Evolutionary conservation across 208 protist genomes (phyloP), one percentile per base, ranked within the genome.

Genomic region (Willaertia magna): DNA sequence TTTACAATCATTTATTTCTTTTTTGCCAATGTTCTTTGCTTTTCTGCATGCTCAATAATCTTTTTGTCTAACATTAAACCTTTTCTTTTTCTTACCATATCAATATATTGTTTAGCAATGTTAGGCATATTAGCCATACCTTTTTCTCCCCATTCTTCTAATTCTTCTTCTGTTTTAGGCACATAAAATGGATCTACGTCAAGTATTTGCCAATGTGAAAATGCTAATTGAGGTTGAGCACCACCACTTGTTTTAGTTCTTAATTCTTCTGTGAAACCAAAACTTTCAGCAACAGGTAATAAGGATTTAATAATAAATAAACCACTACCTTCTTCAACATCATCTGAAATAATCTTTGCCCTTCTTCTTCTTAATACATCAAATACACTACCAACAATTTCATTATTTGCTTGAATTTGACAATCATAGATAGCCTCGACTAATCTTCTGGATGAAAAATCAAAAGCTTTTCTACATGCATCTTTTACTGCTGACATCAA

Each of bases 341-440:
- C 96, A 86, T 99, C 97, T 46, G 95, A 92, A 22, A 98, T n/a
- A 52, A 87, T 47, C 30, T 96, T 93, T 4, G 93, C 90, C 59
- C 95, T 91, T 44, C 94, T 92, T n/a, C 93, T 93, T 74, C 90
- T 94, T 14, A 97, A 90, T 14, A 93, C 89, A 59, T 88, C 91
- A 89, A 96, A 97, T 34, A 96, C 94, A 55, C 91, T 94, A 9
- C 94, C 95, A 74, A 96, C 90, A 0, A 89, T 94, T 47, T 90
- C 81, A 6, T 93, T 91, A 14, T 91, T 93, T 14, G 94, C 95
- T 92, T 98, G 96, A n/a, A 99, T 93, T n/a, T 96, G 95, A 91
- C 97, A 99, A 59, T 94, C 87, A 90, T 98, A 99, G 78, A 99
- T 91, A 1, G 98, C 95, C 88, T 99, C 96, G 83, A 98, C 93